phyloP scores from a whole-genome alignment of 495 filamentous ascomycete genomes.

The Hyaloscypha variabilis region DNA sequence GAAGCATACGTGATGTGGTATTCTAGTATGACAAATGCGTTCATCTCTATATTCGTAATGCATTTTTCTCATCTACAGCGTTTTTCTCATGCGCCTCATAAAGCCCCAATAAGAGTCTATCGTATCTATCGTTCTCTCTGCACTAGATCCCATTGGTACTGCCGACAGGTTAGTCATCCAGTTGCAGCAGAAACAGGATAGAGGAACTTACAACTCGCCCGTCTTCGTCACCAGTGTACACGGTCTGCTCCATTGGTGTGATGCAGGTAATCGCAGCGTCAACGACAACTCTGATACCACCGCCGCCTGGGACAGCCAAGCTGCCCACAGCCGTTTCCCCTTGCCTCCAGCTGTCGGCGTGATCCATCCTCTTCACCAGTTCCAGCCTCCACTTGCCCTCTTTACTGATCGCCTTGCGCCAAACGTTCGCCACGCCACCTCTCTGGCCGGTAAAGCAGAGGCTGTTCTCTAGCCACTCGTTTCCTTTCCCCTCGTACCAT shows the following conservation, averaged over 20 bases:
- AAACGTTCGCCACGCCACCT: conserved; percentile 80
- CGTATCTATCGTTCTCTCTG: conserved; percentile 54
- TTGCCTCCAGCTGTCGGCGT: conserved; percentile 57
- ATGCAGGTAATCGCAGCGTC: conserved; percentile 86
- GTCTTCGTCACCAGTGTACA: conserved; percentile 93
- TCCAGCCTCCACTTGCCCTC: conserved; percentile 52
- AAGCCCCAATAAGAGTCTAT: not conserved
- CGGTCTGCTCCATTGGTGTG: conserved; percentile 75
- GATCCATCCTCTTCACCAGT: conserved; percentile 76
- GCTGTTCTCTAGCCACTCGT: conserved; percentile 89
- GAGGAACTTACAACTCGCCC: conserved; percentile 67
- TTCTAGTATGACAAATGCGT: not conserved
- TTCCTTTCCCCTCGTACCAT: conserved; percentile 90
- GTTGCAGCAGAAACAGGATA: not conserved
- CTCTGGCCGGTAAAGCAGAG: conserved; percentile 88
- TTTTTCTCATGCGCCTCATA: not conserved
- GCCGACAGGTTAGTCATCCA: conserved; percentile 24
- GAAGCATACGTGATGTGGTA: no score
- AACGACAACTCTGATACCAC: conserved; percentile 55
- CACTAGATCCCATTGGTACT: conserved; percentile 93
- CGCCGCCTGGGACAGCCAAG: conserved; percentile 16
- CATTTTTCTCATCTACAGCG: not conserved
- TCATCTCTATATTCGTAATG: not conserved
- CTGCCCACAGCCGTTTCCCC: conserved; percentile 21
- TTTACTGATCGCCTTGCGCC: conserved; percentile 50